These are phyloP conservation scores for Neofusicoccum cordaticola DNA, from an alignment of 2,329 filamentous ascomycete genomes.

Conservation along the genomic window DNA sequence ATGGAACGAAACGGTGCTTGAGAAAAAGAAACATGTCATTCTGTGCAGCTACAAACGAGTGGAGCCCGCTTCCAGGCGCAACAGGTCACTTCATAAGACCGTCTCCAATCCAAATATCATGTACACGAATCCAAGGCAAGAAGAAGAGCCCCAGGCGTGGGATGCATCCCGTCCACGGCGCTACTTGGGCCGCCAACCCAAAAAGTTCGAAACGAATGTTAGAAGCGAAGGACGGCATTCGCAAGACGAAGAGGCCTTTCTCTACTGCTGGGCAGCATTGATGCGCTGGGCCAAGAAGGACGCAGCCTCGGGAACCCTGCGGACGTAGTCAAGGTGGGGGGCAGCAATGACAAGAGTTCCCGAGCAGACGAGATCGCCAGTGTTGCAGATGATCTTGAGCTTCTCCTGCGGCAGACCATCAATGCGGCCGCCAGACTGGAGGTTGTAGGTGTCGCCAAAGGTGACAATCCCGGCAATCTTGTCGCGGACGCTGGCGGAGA, in stretches of 20 bases:
- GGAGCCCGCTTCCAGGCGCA: too few relatives aligned
- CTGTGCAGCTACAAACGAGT: too few relatives aligned
- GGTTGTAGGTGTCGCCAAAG: slow-evolving; percentile 42
- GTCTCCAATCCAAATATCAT: too few relatives aligned
- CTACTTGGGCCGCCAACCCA: too few relatives aligned
- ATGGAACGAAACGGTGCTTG: too few relatives aligned
- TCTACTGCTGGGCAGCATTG: background rate
- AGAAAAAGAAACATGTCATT: too few relatives aligned
- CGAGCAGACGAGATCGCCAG: slow-evolving; percentile 34
- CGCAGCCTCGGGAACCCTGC: background rate
- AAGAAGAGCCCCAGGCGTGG: too few relatives aligned
- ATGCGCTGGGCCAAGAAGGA: background rate
- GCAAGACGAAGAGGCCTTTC: background rate
- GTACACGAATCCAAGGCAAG: too few relatives aligned
- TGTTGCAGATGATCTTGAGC: slow-evolving; percentile 36
- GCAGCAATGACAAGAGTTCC: slow-evolving; percentile 33
- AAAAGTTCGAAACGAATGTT: background rate
- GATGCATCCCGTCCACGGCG: too few relatives aligned
- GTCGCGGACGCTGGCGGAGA: slow-evolving; percentile 26
- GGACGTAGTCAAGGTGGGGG: slow-evolving; percentile 32
- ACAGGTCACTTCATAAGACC: too few relatives aligned
- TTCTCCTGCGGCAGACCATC: slow-evolving; percentile 31
- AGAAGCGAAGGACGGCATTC: background rate
- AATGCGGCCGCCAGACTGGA: slow-evolving; percentile 36
- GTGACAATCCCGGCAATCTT: slow-evolving; percentile 39